These are phyloP conservation scores for Taiwanofungus camphoratus DNA, from an alignment of 1,284 basidiomycete genomes.

Conservation along the genomic window DNA sequence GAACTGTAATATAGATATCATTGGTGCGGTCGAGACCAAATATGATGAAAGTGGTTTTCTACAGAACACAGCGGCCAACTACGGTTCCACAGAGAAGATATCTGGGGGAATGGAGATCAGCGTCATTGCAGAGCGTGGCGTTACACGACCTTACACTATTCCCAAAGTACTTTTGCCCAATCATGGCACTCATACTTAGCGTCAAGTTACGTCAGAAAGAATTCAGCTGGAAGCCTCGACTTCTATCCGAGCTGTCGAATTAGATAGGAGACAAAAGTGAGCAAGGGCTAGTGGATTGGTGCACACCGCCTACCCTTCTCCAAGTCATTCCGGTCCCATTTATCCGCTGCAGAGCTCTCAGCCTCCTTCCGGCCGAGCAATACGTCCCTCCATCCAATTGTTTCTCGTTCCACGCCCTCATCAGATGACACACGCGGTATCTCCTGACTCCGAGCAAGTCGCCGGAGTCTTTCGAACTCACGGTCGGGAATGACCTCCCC, in stretches of 20 bases:
- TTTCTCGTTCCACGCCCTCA: slow-evolving; percentile 10
- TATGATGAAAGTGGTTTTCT: no score
- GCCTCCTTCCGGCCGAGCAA: slow-evolving; percentile 21
- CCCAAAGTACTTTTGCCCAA: no score
- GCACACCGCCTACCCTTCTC: slow-evolving; percentile 23
- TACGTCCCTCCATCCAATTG: slow-evolving; percentile 31
- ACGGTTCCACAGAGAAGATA: no score
- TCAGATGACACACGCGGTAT: not conserved
- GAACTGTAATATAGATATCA: no score
- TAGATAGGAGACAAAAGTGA: not conserved
- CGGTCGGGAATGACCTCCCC: slow-evolving; percentile 36
- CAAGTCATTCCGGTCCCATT: slow-evolving; percentile 27
- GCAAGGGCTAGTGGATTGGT: not conserved
- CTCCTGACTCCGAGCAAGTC: slow-evolving; percentile 31
- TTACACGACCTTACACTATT: no score
- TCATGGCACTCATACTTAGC: no score
- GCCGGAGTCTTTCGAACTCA: slow-evolving; percentile 44
- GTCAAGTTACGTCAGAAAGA: no score
- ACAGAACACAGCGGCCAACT: no score
- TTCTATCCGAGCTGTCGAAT: slow-evolving; percentile 9
- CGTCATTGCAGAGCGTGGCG: no score
- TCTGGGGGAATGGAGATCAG: no score
- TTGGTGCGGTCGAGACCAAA: no score
- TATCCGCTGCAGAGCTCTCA: slow-evolving; percentile 20
- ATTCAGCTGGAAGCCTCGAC: slow-evolving; percentile 7